Evolutionary conservation across 2,329 filamentous ascomycete genomes (phyloP), one percentile per base, ranked within the genome.

Genomic region (Aaosphaeria arxii): DNA sequence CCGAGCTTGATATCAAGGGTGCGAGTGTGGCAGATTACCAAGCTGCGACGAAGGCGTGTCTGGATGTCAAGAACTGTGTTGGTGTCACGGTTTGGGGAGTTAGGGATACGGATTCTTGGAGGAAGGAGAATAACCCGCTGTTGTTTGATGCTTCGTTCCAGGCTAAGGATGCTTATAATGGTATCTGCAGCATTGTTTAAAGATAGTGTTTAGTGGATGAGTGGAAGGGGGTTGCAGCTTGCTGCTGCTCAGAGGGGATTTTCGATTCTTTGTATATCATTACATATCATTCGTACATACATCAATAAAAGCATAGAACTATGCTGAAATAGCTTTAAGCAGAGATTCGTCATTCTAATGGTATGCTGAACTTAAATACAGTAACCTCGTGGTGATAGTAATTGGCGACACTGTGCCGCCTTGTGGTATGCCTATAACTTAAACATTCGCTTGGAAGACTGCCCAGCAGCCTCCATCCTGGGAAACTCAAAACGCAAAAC

Each of bases 1-100:
- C 84, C 1, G 84, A 87, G 71, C 75, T 87, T 24, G 86, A 89
- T 60, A 87, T 89, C 58, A 77, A 78, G 44, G 72, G 73, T 17
- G 82, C 81, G 6, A 71, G 77, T 13, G 55, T 76, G 4, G 67
- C 68, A 17, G 85, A 87, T 64, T 88, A 85, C 58, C 67, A 77
- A n/a, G 75, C 77, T 39, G 73, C 64, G 33, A 54, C 66, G 6
- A 75, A 80, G 42, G 84, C 79, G 5, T 88, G 85, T 57, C 63
- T 85, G 31, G 69, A 76, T 17, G 71, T 83, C 42, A 50, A 72
- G 5, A 81, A 83, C 63, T 88, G 85, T 61, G 77, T 86, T 4
- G 83, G 84, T 44, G 80, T 88, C 51, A 87, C 84, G 0, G 80
- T 85, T 38, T 87, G 85, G 75, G 76, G 76, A 29, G 66, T 77